These are phyloP conservation scores for Posidonia australis DNA, from an alignment of 106 monocot genomes.

Conservation along the genomic window DNA sequence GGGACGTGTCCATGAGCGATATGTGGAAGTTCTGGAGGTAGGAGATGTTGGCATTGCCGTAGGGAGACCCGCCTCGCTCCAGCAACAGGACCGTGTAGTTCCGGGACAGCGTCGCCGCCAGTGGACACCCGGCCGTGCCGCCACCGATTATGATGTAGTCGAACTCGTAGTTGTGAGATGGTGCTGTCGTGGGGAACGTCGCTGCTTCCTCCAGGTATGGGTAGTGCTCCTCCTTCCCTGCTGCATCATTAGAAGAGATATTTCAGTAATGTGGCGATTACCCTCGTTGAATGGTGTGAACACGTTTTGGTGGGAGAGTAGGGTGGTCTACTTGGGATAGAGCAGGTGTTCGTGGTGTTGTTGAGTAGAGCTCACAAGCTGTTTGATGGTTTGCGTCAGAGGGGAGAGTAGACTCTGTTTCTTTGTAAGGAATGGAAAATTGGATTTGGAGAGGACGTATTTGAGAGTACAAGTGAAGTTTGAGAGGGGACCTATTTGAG, in stretches of 20 bases:
- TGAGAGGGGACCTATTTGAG: too few relatives aligned
- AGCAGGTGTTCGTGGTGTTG: too few relatives aligned
- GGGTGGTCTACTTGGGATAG: too few relatives aligned
- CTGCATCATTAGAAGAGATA: neutral
- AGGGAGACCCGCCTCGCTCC: conserved; percentile 58
- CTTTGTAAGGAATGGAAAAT: too few relatives aligned
- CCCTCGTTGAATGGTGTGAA: too few relatives aligned
- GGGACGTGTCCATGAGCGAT: conserved; percentile 33
- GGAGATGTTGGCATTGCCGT: conserved; percentile 52
- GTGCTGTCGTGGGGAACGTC: conserved; percentile 17
- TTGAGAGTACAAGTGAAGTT: too few relatives aligned
- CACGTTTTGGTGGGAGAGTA: too few relatives aligned
- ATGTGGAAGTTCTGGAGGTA: conserved; percentile 55
- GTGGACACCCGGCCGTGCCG: conserved; percentile 61
- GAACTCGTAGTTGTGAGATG: conserved; percentile 1
- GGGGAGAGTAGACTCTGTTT: too few relatives aligned
- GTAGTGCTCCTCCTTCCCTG: conserved; percentile 15
- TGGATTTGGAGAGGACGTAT: too few relatives aligned
- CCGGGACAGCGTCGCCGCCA: conserved; percentile 59
- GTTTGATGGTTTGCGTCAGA: too few relatives aligned
- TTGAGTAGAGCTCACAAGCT: too few relatives aligned
- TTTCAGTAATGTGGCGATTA: too few relatives aligned
- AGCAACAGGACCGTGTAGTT: conserved; percentile 47
- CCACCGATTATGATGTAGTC: conserved; percentile 74
- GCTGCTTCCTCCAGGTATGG: conserved; percentile 27